Evolutionary conservation across 352 stramenopile species (phyloP), one percentile per base, ranked within the genome.

Genomic region (Globisporangium alternatum): DNA sequence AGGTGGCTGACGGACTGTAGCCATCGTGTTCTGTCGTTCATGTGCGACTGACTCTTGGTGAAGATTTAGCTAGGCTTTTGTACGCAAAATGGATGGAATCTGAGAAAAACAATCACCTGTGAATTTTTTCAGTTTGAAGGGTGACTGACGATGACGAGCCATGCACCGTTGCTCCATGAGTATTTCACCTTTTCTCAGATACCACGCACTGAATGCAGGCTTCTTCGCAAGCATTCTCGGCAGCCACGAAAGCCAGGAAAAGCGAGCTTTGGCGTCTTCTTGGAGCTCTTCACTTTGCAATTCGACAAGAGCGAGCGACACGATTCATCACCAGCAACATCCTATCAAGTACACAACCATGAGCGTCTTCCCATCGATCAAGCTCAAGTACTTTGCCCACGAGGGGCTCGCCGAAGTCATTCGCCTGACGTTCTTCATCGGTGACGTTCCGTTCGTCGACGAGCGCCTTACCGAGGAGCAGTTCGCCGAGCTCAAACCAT

Each of bases 341-440:
- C n/a, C 19, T 7, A 5, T 1, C 33, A 44, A 1, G 3, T 37
- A 37, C 43, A 35, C 55, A 49, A 17, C 21, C n/a, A 63, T 63
- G 57, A 52, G 41, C 57, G 57, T 52, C 37, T 63, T 44, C 57
- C 57, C 57, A 25, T 28, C 33, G 43, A 39, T 74, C 89, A 61
- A 83, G 55, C 76, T 90, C n/a, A 81, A 65, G 2, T 91, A 91
- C 56, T 80, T 89, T 28, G 51, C 73, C 1, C 1, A 72, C n/a
- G 28, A 65, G 22, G 76, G 75, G 12, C 74, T 71, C 52, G 78
- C 68, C 0, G 82, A 90, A 58, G 49, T 73, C 3, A 85, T 80
- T 8, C 66, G 78, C 10, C 70, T 91, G n/a, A 72, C 72, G 0
- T 65, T 87, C 30, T 67, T 67, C 39, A 76, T 91, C 45, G 75